Percentiles rank a stretch among this genome's conserved stretches.
Conservation (phyloP, 1,284 basidiomycete species). For the Ganoderma meredithae region DNA sequence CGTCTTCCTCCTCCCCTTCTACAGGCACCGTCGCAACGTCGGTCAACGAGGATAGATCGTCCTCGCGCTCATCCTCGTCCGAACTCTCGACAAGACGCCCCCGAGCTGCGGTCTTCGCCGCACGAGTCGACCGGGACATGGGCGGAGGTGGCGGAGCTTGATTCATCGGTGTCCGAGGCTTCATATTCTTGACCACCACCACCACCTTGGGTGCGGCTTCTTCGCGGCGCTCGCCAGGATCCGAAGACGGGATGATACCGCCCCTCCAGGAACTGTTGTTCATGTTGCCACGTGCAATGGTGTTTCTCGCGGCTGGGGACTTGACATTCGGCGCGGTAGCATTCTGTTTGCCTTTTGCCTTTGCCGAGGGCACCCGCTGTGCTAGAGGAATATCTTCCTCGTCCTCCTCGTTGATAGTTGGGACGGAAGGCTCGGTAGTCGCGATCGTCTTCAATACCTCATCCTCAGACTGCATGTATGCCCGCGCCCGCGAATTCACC, state of each 20-base stretch:
- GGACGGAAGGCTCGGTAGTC: constrained; percentile 12
- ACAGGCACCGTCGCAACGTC: constrained; percentile 54
- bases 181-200: constrained; percentile 16
- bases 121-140: constrained; percentile 20
- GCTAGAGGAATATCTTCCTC: constrained; percentile 38
- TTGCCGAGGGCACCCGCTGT: constrained; percentile 17
- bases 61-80: constrained; percentile 29
- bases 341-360: constrained; percentile 31
- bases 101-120: constrained; percentile 28
- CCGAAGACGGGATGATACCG: constrained; percentile 32
- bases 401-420: constrained; percentile 18
- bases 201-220: constrained; percentile 15
- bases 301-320: constrained; percentile 4
- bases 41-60: constrained; percentile 34
- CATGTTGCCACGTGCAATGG: constrained; percentile 5
- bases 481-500: background rate
- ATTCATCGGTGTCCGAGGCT: constrained; percentile 23
- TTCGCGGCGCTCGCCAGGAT: constrained; percentile 27
- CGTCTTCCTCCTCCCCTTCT: constrained; percentile 48
- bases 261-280: constrained; percentile 23
- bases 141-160: constrained; percentile 11
- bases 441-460: constrained; percentile 24
- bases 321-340: constrained; percentile 3
- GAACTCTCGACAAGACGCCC: constrained; percentile 25
- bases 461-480: constrained; percentile 25